Percentiles rank a stretch among this genome's conserved stretches.
Evolutionary conservation across 1,139 yeast genomes (phyloP).

Genomic region (Debaryomyces singareniensis): DNA sequence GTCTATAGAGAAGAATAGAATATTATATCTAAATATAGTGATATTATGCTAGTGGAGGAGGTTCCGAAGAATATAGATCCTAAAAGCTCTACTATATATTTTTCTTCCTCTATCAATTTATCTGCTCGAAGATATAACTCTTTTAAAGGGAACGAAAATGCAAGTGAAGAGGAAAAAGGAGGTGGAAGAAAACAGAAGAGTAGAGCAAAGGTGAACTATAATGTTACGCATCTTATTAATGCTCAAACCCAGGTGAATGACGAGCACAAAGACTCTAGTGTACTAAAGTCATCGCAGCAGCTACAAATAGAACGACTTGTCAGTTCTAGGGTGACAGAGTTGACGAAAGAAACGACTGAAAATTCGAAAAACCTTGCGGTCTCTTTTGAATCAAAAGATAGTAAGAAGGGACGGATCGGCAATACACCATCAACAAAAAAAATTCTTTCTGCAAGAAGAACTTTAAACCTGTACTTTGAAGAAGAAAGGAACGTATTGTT

Average conservation of each 20-base stretch:
- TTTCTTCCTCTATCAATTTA: conserved; percentile 38
- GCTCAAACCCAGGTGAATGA: conserved; percentile 36
- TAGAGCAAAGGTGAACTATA: conserved; percentile 41
- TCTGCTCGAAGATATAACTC: conserved; percentile 29
- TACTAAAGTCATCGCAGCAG: conserved; percentile 38
- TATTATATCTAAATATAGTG: not conserved
- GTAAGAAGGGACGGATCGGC: conserved; percentile 29
- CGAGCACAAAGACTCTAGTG: conserved; percentile 22
- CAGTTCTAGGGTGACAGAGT: conserved; percentile 30
- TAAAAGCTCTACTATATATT: conserved; percentile 34
- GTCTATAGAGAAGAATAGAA: not conserved
- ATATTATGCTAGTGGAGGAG: conserved; percentile 40
- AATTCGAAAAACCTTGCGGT: conserved; percentile 38
- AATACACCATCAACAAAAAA: conserved; percentile 42
- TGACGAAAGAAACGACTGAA: conserved; percentile 33
- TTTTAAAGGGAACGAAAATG: conserved; percentile 4
- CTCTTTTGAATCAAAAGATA: conserved; percentile 21
- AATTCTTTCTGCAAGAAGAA: conserved; percentile 39
- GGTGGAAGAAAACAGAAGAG: conserved; percentile 17
- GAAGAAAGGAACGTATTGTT: conserved; percentile 42
- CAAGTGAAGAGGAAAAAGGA: conserved; percentile 14
- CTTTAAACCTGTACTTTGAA: conserved; percentile 41
- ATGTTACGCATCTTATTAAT: conserved; percentile 39
- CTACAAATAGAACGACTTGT: conserved; percentile 36
- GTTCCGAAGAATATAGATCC: conserved; percentile 31